These are phyloP conservation scores for Pseudopyricularia cyperi DNA, from an alignment of 2,329 filamentous ascomycete species.

Conservation along the genomic window DNA sequence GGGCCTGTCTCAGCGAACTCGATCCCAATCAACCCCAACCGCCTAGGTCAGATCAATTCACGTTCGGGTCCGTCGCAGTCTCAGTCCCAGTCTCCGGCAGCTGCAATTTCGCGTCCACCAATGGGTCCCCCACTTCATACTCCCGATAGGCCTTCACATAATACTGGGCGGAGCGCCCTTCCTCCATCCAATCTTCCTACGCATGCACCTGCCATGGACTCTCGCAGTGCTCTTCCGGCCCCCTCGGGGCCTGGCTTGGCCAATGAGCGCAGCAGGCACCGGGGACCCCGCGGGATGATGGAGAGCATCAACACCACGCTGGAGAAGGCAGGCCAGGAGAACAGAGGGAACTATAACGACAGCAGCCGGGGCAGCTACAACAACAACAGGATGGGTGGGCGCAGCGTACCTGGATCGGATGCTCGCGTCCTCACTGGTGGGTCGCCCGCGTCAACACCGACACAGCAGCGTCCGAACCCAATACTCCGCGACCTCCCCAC, in stretches of 20 bases:
- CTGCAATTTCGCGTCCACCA: not conserved
- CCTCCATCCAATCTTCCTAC: not conserved
- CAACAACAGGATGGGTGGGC: slow-evolving; percentile 21
- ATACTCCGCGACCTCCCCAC: slow-evolving; percentile 18
- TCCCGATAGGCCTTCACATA: not conserved
- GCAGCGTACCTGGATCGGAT: slow-evolving; percentile 38
- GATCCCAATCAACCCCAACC: slow-evolving; percentile 30
- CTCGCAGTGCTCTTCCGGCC: slow-evolving; percentile 4
- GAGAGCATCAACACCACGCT: slow-evolving; percentile 32
- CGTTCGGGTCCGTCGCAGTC: slow-evolving; percentile 12
- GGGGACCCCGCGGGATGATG: slow-evolving; percentile 36
- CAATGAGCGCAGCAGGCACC: slow-evolving; percentile 20
- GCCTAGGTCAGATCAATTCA: slow-evolving; percentile 26
- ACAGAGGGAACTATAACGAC: not conserved
- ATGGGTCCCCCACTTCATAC: slow-evolving; percentile 2
- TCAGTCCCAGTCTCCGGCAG: slow-evolving; percentile 12
- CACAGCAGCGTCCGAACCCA: slow-evolving; percentile 34
- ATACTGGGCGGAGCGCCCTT: not conserved
- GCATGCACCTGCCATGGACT: not conserved
- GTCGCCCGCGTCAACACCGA: slow-evolving; percentile 34
- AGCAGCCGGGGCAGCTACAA: slow-evolving; percentile 14
- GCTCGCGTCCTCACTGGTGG: slow-evolving; percentile 42
- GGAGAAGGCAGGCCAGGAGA: slow-evolving; percentile 2
- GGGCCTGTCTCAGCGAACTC: slow-evolving; percentile 17
- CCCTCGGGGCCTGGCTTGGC: slow-evolving; percentile 19